Conservation (phyloP, 139 green algal genomes). For the Diplosphaera chodatii region DNA sequence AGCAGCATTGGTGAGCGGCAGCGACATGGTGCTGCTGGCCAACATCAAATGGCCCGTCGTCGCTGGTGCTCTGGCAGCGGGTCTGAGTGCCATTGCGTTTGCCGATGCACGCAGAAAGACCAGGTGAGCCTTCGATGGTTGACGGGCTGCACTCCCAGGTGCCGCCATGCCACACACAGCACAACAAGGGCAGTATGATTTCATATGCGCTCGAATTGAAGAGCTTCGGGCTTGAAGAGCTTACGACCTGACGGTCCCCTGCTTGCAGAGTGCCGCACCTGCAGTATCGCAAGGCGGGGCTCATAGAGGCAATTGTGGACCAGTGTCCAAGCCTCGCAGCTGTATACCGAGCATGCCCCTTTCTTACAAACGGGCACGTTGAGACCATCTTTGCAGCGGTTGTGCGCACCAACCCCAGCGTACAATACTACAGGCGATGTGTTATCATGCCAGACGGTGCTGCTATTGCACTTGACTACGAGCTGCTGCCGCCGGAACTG, state of each 20-base stretch:
- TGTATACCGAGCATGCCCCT: conserved; percentile 16
- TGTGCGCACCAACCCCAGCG: conserved; percentile 38
- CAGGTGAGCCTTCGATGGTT: neutral
- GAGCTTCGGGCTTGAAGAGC: too few relatives aligned
- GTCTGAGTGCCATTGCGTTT: neutral
- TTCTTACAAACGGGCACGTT: conserved; percentile 54
- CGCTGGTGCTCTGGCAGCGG: neutral
- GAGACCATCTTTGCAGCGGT: conserved; percentile 90
- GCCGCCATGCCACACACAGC: too few relatives aligned
- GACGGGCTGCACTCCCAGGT: too few relatives aligned
- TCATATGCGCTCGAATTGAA: too few relatives aligned
- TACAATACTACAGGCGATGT: neutral
- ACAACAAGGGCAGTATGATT: too few relatives aligned
- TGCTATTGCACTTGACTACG: neutral
- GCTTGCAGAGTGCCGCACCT: conserved; percentile 1
- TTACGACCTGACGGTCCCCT: too few relatives aligned
- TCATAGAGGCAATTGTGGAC: conserved; percentile 30
- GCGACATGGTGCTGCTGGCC: neutral
- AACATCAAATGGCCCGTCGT: neutral
- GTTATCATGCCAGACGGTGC: neutral
- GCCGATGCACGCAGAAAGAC: neutral
- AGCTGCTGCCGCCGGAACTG: neutral
- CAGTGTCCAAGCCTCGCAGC: conserved; percentile 27
- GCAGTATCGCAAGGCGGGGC: neutral
- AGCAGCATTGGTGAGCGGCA: neutral